Conservation (phyloP, 495 filamentous ascomycete species). For the Aspergillus steynii region DNA sequence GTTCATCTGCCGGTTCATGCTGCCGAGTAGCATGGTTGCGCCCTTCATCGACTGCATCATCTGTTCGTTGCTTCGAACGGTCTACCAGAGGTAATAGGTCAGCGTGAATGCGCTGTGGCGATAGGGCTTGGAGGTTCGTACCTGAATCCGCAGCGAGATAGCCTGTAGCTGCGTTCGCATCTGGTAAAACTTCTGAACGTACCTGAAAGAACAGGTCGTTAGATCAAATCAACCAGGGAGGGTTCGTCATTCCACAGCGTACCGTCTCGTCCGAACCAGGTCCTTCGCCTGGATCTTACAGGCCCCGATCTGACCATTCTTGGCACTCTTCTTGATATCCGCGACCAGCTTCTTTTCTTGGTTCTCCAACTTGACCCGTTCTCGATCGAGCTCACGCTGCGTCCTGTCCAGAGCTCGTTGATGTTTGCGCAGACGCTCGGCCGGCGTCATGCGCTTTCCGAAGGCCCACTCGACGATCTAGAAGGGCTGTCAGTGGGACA, state of each 20-base stretch:
- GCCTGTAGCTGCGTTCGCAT: conserved; percentile 97
- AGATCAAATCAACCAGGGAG: neutral
- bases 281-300: conserved; percentile 98
- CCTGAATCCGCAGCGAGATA: conserved; percentile 92
- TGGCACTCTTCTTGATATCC: conserved; percentile 96
- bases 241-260: conserved; percentile 15
- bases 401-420: conserved; percentile 96
- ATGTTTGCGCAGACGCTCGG: conserved; percentile 94
- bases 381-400: conserved; percentile 91
- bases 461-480: conserved; percentile 98
- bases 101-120: conserved; percentile 1
- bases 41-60: conserved; percentile 99
- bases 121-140: conserved; percentile 33
- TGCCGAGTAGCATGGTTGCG: conserved; percentile 85
- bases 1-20: conserved; percentile 98
- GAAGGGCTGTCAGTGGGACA: conserved; percentile 20
- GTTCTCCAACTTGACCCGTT: conserved; percentile 91
- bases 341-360: conserved; percentile 95
- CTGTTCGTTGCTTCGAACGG: conserved; percentile 95
- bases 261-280: conserved; percentile 87
- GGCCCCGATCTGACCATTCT: conserved; percentile 94
- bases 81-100: conserved; percentile 48
- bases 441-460: conserved; percentile 96
- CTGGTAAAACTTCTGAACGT: conserved; percentile 96
- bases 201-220: conserved; percentile 49